Evolutionary conservation across 225 moss, liverwort and hornwort genomes (phyloP).

Genomic region (Marchantia polymorpha): DNA sequence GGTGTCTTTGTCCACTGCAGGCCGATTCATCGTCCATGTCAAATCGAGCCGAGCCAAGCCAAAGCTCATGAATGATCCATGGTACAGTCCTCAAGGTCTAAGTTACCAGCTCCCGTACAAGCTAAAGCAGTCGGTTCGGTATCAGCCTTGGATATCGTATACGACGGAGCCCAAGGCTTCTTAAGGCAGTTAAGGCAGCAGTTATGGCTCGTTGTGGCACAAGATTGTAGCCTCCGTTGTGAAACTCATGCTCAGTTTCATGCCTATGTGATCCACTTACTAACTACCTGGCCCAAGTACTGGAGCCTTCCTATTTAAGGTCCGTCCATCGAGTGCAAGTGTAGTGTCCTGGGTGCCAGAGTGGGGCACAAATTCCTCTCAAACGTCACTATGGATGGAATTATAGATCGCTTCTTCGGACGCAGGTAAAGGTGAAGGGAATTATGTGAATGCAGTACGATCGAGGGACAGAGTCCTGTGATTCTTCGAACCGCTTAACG

Average conservation of each 20-base stretch:
- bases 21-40: too few relatives aligned
- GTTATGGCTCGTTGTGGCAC: too few relatives aligned
- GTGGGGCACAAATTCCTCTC: not conserved
- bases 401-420: not conserved
- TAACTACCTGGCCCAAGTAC: not conserved
- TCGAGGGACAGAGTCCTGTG: not conserved
- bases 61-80: not conserved
- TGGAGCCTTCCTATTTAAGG: not conserved
- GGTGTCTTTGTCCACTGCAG: not conserved
- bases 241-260: too few relatives aligned
- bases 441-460: not conserved
- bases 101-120: not conserved
- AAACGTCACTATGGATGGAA: not conserved
- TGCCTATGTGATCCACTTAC: too few relatives aligned
- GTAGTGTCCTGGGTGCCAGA: not conserved
- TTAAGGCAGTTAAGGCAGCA: too few relatives aligned
- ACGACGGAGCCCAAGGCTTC: too few relatives aligned
- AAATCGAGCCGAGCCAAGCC: too few relatives aligned
- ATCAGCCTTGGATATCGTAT: too few relatives aligned
- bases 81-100: not conserved
- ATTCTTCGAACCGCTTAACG: not conserved
- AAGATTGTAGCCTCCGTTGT: too few relatives aligned
- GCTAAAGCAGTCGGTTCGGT: too few relatives aligned
- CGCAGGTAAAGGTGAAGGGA: not conserved
- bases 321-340: too few relatives aligned